Evolutionary conservation across 1,139 yeast species (phyloP).

Genomic region (Blastobotrys capitulatus): DNA sequence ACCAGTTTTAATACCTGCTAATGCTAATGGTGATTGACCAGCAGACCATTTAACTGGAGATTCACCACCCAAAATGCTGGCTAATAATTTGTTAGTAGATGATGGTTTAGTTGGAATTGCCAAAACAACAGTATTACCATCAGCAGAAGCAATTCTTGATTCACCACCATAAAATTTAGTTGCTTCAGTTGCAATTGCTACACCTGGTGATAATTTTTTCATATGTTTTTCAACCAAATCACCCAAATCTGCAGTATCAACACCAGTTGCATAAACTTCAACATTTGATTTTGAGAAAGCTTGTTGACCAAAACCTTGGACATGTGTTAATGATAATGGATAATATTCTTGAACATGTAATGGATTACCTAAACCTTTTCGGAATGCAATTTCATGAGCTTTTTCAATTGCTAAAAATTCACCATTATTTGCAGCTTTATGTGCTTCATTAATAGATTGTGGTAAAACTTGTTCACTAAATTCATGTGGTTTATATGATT

Average conservation of each 20-base stretch:
- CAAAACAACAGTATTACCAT: slow-evolving; percentile 62
- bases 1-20: slow-evolving; percentile 46
- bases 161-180: slow-evolving; percentile 56
- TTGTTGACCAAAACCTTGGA: slow-evolving; percentile 60
- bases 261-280: slow-evolving; percentile 69
- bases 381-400: slow-evolving; percentile 77
- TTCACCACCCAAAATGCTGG: slow-evolving; percentile 57
- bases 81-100: slow-evolving; percentile 65
- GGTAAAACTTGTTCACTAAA: slow-evolving; percentile 77
- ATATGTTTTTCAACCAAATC: slow-evolving; percentile 69
- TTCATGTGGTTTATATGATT: slow-evolving; percentile 73
- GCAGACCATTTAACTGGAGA: slow-evolving; percentile 42
- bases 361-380: slow-evolving; percentile 85
- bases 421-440: slow-evolving; percentile 47
- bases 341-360: slow-evolving; percentile 64
- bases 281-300: slow-evolving; percentile 70
- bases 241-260: slow-evolving; percentile 62
- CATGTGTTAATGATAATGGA: slow-evolving; percentile 56
- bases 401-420: slow-evolving; percentile 65
- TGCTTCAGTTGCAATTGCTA: slow-evolving; percentile 39
- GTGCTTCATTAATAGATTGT: slow-evolving; percentile 50
- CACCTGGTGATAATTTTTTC: slow-evolving; percentile 55
- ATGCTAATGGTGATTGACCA: slow-evolving; percentile 42
- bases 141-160: slow-evolving; percentile 66
- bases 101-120: slow-evolving; percentile 74